Base-by-base conservation (phyloP, 129 eudicot species). In the Pseudognaphalium luteoalbum region DNA sequence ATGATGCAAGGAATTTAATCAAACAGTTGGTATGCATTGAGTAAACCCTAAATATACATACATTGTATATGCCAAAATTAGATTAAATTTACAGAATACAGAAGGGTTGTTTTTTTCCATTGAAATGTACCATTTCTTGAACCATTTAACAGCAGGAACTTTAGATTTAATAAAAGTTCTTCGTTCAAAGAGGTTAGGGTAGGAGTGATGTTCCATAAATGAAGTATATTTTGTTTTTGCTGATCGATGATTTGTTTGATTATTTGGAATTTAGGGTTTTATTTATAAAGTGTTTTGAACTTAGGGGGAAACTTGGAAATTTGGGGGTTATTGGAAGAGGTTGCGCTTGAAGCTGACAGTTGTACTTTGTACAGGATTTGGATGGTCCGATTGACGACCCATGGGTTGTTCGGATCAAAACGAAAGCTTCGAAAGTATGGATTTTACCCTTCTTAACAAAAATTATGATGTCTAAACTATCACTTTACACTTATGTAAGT, bases 101-200 rank as follows among this genome's bases (percentile, higher is more conserved):
- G 42, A 54, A 21, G 57, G 10, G 0, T 65, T 9, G 0, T 65
- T 9, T 65, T 50, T 7, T 28, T 1, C n/a, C 56, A 14, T 28
- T 21, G 33, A 2, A 21, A 39, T 5, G 52, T 71, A 71, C 77
- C 82, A 71, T 71, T 71, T 47, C 72, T 78, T 78, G 82, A 78
- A 63, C 82, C 82, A 78, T 59, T 78, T 78, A 71, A 78, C 66
- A 35, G 72, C 28, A 16, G 72, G 82, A 16, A 65, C 5, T 71
- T 51, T 78, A 5, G 82, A 72, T 33, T 65, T 71, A 8, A 62
- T 7, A 61, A 71, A 63, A 2, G 39, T 47, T 4, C 82, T 51
- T 64, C 72, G 65, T 78, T 78, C 82, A 70, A 61, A 62, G 56
- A 28, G 32, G 33, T 71, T 78, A 51, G 54, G 71, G 54, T 19